A percentile compares a stretch with the other conserved stretches of the same genome.
These are phyloP conservation scores for Jaltomata sinuosa DNA, from an alignment of 257 asterid species.

Conservation along the genomic window DNA sequence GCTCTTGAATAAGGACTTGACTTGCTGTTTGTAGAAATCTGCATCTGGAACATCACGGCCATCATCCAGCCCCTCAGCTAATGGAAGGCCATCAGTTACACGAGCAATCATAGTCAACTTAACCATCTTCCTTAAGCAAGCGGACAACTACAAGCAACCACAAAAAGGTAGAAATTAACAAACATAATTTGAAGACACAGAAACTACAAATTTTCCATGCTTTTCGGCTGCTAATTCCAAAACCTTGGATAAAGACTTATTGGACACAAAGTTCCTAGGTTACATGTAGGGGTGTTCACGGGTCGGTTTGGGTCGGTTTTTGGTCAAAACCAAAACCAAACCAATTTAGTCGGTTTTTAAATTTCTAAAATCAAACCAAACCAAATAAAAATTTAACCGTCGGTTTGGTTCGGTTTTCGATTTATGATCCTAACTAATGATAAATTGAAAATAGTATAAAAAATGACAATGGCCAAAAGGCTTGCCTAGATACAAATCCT, in stretches of 20 bases:
- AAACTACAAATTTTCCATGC: not conserved
- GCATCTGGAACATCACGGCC: conserved; percentile 81
- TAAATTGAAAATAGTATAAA: too few relatives aligned
- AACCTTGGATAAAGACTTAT: not conserved
- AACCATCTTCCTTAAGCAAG: conserved; percentile 54
- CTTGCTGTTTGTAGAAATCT: conserved; percentile 86
- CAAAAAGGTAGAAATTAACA: not conserved
- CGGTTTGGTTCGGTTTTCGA: too few relatives aligned
- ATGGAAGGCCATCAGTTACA: conserved; percentile 89
- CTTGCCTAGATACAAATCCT: too few relatives aligned
- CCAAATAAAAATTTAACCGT: too few relatives aligned
- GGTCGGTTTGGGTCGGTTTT: too few relatives aligned
- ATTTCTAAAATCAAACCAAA: too few relatives aligned
- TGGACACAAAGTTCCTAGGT: not conserved
- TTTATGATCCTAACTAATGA: too few relatives aligned
- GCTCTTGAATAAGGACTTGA: conserved; percentile 73
- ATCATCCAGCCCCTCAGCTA: conserved; percentile 93
- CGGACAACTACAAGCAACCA: not conserved
- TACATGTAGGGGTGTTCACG: too few relatives aligned
- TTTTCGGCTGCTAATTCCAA: not conserved
- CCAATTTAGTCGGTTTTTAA: too few relatives aligned
- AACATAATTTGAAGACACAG: not conserved
- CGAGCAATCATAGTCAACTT: conserved; percentile 94
- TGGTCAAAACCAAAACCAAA: too few relatives aligned
- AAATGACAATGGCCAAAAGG: too few relatives aligned